These are phyloP conservation scores for Dictyostelium brefeldianum DNA, from an alignment of 78 protist genomes.

Conservation along the genomic window DNA sequence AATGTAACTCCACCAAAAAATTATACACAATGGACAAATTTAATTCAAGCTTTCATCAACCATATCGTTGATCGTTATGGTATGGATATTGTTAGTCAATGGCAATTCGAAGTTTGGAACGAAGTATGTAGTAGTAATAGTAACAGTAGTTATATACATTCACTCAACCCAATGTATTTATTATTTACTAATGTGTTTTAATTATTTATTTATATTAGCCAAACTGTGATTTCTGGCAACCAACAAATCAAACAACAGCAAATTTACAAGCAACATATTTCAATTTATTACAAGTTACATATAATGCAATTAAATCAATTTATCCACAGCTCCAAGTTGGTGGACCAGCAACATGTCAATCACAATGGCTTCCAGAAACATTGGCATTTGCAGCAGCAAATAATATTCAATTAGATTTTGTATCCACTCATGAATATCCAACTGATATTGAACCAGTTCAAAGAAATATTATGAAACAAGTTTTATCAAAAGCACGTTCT, in stretches of 20 bases:
- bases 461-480: slow-evolving; percentile 61
- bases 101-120: slow-evolving; percentile 85
- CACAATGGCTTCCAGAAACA: slow-evolving; percentile 59
- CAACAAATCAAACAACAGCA: too few species aligned
- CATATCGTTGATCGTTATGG: slow-evolving; percentile 77
- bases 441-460: slow-evolving; percentile 76
- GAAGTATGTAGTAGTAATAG: neutral
- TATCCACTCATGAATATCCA: slow-evolving; percentile 79
- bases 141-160: neutral
- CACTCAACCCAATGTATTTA: neutral
- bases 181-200: neutral
- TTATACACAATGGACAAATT: slow-evolving; percentile 44
- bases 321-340: slow-evolving; percentile 36
- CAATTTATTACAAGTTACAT: slow-evolving; percentile 27
- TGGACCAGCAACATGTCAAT: slow-evolving; percentile 83
- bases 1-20: slow-evolving; percentile 82
- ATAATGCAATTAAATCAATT: slow-evolving; percentile 34
- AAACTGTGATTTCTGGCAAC: slow-evolving; percentile 55
- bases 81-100: slow-evolving; percentile 33
- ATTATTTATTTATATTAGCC: slow-evolving; percentile 14
- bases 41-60: slow-evolving; percentile 30
- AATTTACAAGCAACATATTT: slow-evolving; percentile 19
- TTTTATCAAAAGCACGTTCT: slow-evolving; percentile 18
- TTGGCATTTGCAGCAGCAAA: slow-evolving; percentile 24
- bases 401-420: slow-evolving; percentile 43